Percentiles rank a stretch among this genome's conserved stretches.
phyloP scores from a whole-genome alignment of 2,329 filamentous ascomycete species.

The Trichothecium roseum region DNA sequence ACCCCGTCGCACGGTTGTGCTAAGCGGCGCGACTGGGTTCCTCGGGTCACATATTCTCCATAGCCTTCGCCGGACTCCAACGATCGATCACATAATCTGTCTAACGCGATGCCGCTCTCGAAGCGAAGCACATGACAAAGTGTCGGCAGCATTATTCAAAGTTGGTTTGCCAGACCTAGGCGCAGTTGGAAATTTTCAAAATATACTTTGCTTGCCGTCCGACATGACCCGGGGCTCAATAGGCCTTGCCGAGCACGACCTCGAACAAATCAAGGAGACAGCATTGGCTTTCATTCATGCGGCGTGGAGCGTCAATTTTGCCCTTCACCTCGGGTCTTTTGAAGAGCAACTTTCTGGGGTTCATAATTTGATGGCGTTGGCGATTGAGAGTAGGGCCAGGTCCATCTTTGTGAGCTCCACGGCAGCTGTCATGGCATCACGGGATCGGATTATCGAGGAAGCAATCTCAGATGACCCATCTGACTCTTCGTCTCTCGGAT shows the following conservation, averaged over 20 bases:
- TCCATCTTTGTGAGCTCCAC: constrained; percentile 43
- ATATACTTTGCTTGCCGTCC: constrained; percentile 11
- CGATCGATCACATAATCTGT: constrained; percentile 6
- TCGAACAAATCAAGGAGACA: background rate
- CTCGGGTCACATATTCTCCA: constrained; percentile 45
- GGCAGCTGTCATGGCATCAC: constrained; percentile 27
- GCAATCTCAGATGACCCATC: constrained; percentile 6
- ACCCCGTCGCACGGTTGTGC: constrained; percentile 15
- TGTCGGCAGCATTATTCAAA: background rate
- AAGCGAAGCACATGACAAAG: constrained; percentile 3
- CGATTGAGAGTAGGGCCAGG: constrained; percentile 11
- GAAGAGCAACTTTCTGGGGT: constrained; percentile 36
- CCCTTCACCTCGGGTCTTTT: constrained; percentile 37
- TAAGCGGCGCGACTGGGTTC: constrained; percentile 58
- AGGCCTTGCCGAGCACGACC: constrained; percentile 2
- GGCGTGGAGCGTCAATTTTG: constrained; percentile 48
- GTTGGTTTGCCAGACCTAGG: background rate
- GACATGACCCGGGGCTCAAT: constrained; percentile 3
- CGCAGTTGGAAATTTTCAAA: constrained; percentile 2
- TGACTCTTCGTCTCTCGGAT: constrained; percentile 27
- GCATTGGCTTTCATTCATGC: constrained; percentile 30
- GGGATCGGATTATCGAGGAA: constrained; percentile 21
- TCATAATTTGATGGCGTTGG: constrained; percentile 28
- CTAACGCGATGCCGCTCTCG: constrained; percentile 29
- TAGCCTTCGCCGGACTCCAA: background rate